Conservation (phyloP, 352 stramenopile species). For the Pythium folliculosum region DNA sequence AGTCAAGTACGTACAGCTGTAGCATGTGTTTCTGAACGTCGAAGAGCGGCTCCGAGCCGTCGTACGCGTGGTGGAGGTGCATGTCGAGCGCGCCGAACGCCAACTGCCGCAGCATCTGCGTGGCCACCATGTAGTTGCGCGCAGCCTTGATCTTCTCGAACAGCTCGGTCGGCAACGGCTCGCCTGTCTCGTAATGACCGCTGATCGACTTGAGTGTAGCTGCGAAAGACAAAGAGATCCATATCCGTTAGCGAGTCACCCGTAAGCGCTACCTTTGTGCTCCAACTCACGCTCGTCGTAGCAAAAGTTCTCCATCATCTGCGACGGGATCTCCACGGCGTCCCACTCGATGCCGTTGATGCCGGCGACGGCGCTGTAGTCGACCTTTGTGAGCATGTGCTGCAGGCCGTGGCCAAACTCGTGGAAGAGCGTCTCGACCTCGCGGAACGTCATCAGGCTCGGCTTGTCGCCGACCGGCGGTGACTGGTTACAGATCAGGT, state of each 20-base stretch:
- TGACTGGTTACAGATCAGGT: conserved; percentile 98
- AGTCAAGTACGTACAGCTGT: conserved; percentile 47
- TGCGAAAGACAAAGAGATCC: conserved; percentile 30
- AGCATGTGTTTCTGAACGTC: conserved; percentile 93
- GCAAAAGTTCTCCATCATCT: conserved; percentile 99
- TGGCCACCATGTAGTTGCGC: conserved; percentile 95
- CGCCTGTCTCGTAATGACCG: conserved; percentile 83
- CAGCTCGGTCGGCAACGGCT: conserved; percentile 91
- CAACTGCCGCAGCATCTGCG: conserved; percentile 94
- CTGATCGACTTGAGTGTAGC: conserved; percentile 84
- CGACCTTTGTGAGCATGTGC: conserved; percentile 98
- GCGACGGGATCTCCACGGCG: conserved; percentile 96
- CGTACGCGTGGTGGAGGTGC: conserved; percentile 80
- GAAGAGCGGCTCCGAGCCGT: conserved; percentile 87
- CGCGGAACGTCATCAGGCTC: conserved; percentile 98
- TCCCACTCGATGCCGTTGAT: conserved; percentile 99
- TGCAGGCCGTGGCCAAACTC: conserved; percentile 97
- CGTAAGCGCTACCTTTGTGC: conserved; percentile 22
- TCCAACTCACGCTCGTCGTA: conserved; percentile 87
- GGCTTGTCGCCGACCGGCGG: conserved; percentile 92
- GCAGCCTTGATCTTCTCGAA: conserved; percentile 96
- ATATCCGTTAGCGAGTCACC: conserved; percentile 25
- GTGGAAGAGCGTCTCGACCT: conserved; percentile 97
- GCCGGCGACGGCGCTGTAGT: conserved; percentile 94
- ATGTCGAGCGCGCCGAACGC: conserved; percentile 93